Evolutionary conservation across 768 basidiomycete genomes (phyloP).

Genomic region (Boletus eberwhitei): DNA sequence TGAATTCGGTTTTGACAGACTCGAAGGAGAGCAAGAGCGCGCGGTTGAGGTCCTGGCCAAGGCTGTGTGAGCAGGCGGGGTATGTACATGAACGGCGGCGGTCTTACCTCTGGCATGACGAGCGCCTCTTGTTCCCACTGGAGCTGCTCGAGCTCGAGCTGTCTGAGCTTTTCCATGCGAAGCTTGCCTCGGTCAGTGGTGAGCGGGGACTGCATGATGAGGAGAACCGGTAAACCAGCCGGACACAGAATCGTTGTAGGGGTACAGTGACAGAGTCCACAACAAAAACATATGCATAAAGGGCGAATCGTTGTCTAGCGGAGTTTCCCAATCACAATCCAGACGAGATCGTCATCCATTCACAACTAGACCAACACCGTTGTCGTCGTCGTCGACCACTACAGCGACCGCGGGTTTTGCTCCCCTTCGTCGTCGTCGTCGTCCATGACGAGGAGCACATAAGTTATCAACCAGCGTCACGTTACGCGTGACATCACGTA

Average conservation of each 20-base stretch:
- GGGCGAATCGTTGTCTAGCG: background rate
- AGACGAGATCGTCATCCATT: background rate
- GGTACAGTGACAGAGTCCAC: background rate
- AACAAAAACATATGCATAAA: background rate
- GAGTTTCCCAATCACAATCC: slow-evolving; percentile 11
- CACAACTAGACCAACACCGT: background rate
- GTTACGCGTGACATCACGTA: slow-evolving; percentile 24
- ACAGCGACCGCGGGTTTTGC: background rate
- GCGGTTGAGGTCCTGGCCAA: slow-evolving; percentile 29
- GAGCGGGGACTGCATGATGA: slow-evolving; percentile 17
- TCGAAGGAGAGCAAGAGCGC: slow-evolving; percentile 41
- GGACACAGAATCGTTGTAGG: background rate
- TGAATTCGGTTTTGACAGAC: slow-evolving; percentile 58
- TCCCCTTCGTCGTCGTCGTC: background rate
- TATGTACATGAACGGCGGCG: background rate
- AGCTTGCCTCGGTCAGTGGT: slow-evolving; percentile 44
- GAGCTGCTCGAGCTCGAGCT: slow-evolving; percentile 51
- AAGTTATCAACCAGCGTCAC: slow-evolving; percentile 15
- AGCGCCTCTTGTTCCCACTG: slow-evolving; percentile 54
- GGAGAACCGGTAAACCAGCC: slow-evolving; percentile 7
- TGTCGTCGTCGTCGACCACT: background rate
- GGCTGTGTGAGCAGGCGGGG: slow-evolving; percentile 11
- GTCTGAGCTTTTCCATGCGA: slow-evolving; percentile 44
- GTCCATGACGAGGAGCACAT: background rate
- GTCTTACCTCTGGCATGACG: slow-evolving; percentile 52